A percentile compares a stretch with the other conserved stretches of the same genome.
phyloP scores from a whole-genome alignment of 345 rosid species.

The Eucalyptus pauciflora region DNA sequence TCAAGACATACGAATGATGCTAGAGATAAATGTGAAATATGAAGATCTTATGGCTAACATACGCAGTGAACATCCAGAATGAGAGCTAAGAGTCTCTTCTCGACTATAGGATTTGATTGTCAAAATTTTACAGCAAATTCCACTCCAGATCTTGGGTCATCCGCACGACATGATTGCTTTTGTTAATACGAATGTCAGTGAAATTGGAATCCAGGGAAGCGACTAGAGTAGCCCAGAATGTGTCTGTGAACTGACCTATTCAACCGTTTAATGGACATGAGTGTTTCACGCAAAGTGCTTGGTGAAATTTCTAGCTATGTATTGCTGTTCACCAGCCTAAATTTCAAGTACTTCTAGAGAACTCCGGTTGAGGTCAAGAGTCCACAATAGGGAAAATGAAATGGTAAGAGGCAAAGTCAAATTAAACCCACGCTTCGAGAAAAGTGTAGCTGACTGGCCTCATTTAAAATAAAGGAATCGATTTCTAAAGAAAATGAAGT shows the following conservation, averaged over 20 bases:
- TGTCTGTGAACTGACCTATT: not conserved
- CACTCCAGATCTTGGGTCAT: not conserved
- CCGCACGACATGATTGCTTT: not conserved
- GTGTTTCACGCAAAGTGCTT: not conserved
- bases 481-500: not conserved
- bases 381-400: not conserved
- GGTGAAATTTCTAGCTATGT: not conserved
- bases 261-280: not conserved
- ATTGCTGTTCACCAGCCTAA: not conserved
- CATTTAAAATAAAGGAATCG: not conserved
- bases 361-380: not conserved
- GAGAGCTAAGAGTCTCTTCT: not conserved
- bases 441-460: not conserved
- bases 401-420: not conserved
- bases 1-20: not conserved
- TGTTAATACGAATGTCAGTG: not conserved
- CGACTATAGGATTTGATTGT: not conserved
- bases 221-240: not conserved
- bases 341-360: not conserved
- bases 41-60: not conserved
- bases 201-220: not conserved
- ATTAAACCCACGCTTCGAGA: not conserved
- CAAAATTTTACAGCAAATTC: not conserved
- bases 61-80: not conserved
- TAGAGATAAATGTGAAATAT: not conserved